phyloP scores from a whole-genome alignment of 495 filamentous ascomycete species.

The Aspergillus panamensis region DNA sequence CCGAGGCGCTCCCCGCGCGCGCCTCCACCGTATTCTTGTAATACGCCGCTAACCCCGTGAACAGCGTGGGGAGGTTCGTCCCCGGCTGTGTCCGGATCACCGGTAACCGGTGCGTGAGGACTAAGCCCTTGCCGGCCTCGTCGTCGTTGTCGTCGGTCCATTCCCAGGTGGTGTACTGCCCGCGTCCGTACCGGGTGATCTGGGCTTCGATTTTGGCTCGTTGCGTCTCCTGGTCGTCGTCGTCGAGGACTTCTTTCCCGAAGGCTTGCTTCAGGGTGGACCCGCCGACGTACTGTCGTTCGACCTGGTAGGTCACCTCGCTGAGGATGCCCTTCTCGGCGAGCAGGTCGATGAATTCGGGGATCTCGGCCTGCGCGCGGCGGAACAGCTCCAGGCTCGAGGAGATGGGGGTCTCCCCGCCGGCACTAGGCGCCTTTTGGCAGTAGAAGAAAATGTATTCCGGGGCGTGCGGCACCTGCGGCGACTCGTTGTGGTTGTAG shows the following conservation, averaged over 20 bases:
- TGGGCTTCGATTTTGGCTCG: constrained; percentile 49
- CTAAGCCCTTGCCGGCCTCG: constrained; percentile 8
- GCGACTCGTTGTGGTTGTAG: constrained; percentile 55
- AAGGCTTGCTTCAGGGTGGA: constrained; percentile 53
- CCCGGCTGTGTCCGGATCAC: constrained; percentile 46
- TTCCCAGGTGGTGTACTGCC: constrained; percentile 42
- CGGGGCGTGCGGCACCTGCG: constrained; percentile 50
- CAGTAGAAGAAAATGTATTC: constrained; percentile 54
- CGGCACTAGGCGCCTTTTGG: constrained; percentile 31
- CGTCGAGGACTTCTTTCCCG: constrained; percentile 46
- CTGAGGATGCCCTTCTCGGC: constrained; percentile 45
- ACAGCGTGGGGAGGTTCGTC: constrained; percentile 49
- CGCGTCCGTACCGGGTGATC: constrained; percentile 42
- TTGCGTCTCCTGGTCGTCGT: constrained; percentile 41
- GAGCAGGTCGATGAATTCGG: constrained; percentile 45
- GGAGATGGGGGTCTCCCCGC: constrained; percentile 52
- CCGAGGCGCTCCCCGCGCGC: constrained; percentile 12
- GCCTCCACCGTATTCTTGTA: constrained; percentile 35
- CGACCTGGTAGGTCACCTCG: constrained; percentile 43
- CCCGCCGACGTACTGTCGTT: constrained; percentile 43
- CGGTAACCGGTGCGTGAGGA: constrained; percentile 43
- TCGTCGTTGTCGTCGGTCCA: constrained; percentile 41
- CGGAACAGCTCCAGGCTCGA: constrained; percentile 50
- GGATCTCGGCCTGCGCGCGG: constrained; percentile 44
- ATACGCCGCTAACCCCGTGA: constrained; percentile 47